These are phyloP conservation scores for Aaosphaeria pasadenensis DNA, from an alignment of 2,329 filamentous ascomycete genomes.

Conservation along the genomic window DNA sequence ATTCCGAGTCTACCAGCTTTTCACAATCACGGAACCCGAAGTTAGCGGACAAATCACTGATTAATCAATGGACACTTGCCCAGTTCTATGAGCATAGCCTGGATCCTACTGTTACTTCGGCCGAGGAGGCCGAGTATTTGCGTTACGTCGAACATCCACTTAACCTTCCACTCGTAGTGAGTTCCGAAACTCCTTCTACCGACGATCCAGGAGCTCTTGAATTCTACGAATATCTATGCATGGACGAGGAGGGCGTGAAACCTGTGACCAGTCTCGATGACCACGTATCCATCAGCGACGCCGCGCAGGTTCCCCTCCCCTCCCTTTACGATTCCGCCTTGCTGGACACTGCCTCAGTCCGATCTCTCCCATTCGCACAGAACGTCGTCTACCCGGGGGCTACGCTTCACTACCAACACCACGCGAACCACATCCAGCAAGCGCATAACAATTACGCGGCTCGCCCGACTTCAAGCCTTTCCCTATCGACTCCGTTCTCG, in stretches of 20 bases:
- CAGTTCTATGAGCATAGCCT: conserved; percentile 83
- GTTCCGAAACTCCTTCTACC: conserved; percentile 58
- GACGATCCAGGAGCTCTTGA: conserved; percentile 57
- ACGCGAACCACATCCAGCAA: conserved; percentile 19
- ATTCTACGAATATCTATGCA: conserved; percentile 77
- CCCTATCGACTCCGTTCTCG: conserved; percentile 29
- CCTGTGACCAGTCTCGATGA: not conserved
- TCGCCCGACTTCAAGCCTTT: conserved; percentile 17
- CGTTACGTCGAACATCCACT: conserved; percentile 86
- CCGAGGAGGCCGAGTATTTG: conserved; percentile 81
- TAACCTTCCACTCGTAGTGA: conserved; percentile 78
- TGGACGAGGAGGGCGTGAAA: conserved; percentile 20
- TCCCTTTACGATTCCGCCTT: not conserved
- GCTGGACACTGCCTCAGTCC: not conserved
- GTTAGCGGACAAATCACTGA: conserved; percentile 73
- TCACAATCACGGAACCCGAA: conserved; percentile 20
- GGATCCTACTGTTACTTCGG: conserved; percentile 73
- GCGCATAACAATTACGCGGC: conserved; percentile 12
- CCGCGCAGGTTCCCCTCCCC: not conserved
- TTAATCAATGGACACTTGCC: conserved; percentile 83
- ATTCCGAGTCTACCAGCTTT: conserved; percentile 22
- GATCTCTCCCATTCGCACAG: not conserved
- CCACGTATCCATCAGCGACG: not conserved
- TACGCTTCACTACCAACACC: conserved; percentile 5
- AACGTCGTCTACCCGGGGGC: conserved; percentile 8